A percentile compares a stretch with the other conserved stretches of the same genome.
Evolutionary conservation across 1,284 basidiomycete species (phyloP).

Genomic region (Hemileia vastatrix): DNA sequence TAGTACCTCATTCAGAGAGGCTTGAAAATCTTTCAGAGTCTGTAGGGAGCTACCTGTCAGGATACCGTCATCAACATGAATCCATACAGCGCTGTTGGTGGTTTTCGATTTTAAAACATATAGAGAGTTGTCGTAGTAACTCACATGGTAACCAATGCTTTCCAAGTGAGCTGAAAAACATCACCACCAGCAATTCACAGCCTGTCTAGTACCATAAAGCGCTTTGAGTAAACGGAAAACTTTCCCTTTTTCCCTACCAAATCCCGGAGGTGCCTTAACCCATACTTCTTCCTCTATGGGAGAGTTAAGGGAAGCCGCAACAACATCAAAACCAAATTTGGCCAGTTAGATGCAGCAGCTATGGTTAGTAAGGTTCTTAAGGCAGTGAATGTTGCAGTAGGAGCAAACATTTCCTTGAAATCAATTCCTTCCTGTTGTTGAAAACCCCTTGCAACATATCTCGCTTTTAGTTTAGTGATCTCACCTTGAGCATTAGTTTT

Average conservation of each 20-base stretch:
- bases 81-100: too few species aligned
- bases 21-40: too few species aligned
- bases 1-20: too few species aligned
- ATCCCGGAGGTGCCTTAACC: not conserved
- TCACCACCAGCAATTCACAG: not conserved
- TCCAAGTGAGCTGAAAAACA: not conserved
- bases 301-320: not conserved
- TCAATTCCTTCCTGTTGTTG: not conserved
- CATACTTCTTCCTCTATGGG: not conserved
- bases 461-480: not conserved
- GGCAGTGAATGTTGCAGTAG: not conserved
- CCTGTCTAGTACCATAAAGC: not conserved
- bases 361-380: not conserved
- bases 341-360: not conserved
- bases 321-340: not conserved
- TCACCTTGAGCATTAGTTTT: not conserved
- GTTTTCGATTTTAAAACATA: not conserved
- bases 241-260: too few species aligned
- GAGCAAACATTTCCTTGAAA: not conserved
- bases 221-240: not conserved
- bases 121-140: not conserved
- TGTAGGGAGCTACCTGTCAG: too few species aligned
- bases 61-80: conserved; percentile 3
- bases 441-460: not conserved
- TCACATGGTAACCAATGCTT: not conserved